Conservation (phyloP, 768 basidiomycete species). For the Collybia nuda region DNA sequence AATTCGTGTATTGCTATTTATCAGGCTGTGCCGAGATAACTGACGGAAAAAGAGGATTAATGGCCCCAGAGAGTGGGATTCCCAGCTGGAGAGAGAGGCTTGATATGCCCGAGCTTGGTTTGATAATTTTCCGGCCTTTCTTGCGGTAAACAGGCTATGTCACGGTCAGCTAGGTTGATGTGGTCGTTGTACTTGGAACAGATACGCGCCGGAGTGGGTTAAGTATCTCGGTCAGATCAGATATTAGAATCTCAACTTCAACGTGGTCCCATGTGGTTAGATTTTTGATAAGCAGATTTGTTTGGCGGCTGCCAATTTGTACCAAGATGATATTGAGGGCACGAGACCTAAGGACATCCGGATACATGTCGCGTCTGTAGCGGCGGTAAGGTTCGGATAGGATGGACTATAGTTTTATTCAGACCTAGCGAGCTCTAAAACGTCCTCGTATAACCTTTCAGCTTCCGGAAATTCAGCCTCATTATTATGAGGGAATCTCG, state of each 20-base stretch:
- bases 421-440: conserved; percentile 24
- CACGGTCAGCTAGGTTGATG: too few species aligned
- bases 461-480: conserved; percentile 10
- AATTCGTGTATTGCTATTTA: too few species aligned
- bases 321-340: conserved; percentile 8
- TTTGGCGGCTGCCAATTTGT: conserved; percentile 9
- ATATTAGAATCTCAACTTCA: conserved; percentile 8
- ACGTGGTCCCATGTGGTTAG: conserved; percentile 8
- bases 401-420: neutral
- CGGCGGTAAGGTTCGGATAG: neutral
- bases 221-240: conserved; percentile 2
- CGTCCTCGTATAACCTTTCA: conserved; percentile 21
- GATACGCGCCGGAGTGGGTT: conserved; percentile 7
- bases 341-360: neutral
- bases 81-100: too few species aligned
- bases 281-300: conserved; percentile 1
- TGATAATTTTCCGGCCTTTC: too few species aligned
- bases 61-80: too few species aligned
- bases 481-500: conserved; percentile 16
- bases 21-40: too few species aligned
- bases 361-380: conserved; percentile 5
- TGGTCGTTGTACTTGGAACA: too few species aligned
- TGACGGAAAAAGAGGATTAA: too few species aligned
- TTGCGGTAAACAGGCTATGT: too few species aligned
- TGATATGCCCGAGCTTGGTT: too few species aligned